These are phyloP conservation scores for Garcia nutans DNA, from an alignment of 345 rosid species.

Conservation along the genomic window DNA sequence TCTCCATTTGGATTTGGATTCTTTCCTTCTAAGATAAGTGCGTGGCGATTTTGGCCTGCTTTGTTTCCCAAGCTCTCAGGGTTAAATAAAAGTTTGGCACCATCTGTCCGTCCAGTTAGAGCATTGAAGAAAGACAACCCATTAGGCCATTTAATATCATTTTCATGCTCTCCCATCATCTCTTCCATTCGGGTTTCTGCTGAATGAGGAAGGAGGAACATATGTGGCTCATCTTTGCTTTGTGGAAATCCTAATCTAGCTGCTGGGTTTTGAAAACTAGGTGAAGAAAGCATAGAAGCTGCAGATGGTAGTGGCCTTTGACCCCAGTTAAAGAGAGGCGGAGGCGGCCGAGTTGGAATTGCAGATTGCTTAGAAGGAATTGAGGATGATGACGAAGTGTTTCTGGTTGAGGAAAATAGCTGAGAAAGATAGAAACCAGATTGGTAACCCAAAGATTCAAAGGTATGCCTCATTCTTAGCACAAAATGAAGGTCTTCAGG, in stretches of 20 bases:
- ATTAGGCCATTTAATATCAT: constrained; percentile 88
- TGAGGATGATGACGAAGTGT: constrained; percentile 45
- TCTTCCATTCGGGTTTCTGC: constrained; percentile 47
- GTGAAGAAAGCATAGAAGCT: constrained; percentile 55
- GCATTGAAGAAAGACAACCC: constrained; percentile 82
- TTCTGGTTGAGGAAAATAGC: constrained; percentile 73
- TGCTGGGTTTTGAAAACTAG: constrained; percentile 56
- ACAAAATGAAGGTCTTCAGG: constrained; percentile 98
- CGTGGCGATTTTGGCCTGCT: constrained; percentile 28
- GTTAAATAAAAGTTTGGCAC: constrained; percentile 71
- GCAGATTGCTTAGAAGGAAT: constrained; percentile 55
- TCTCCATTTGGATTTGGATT: constrained; percentile 50
- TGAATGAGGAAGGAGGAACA: constrained; percentile 62
- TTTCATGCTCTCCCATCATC: constrained; percentile 67
- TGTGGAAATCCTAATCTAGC: constrained; percentile 54
- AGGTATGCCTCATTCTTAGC: constrained; percentile 89
- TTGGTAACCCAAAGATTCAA: constrained; percentile 90
- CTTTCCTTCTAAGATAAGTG: too few relatives aligned
- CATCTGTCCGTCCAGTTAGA: constrained; percentile 66
- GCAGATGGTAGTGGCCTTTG: constrained; percentile 53
- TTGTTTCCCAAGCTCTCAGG: constrained; percentile 55
- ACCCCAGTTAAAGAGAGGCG: constrained; percentile 61
- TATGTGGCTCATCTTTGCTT: constrained; percentile 64
- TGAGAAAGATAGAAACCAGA: constrained; percentile 94
- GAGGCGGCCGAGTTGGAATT: constrained; percentile 58